These are phyloP conservation scores for Ogataea populi-albae DNA, from an alignment of 805 yeast species.

Conservation along the genomic window DNA sequence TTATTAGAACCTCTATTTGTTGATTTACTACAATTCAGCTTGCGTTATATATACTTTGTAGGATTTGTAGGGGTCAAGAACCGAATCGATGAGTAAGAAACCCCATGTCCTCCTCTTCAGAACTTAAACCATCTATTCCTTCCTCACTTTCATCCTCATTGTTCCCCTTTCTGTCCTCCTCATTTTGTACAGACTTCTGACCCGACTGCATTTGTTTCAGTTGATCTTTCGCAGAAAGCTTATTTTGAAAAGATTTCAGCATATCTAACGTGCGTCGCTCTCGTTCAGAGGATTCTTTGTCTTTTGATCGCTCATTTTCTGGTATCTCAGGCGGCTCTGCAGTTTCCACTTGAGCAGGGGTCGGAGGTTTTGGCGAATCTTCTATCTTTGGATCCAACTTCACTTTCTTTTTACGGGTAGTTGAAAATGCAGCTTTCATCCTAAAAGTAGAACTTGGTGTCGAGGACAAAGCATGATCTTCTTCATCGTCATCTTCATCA, in stretches of 20 bases:
- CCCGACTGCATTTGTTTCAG: background rate
- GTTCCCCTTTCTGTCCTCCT: constrained; percentile 3
- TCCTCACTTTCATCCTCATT: constrained; percentile 9
- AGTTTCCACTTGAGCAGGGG: constrained; percentile 2
- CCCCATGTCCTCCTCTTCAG: constrained; percentile 16
- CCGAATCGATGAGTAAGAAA: constrained; percentile 18
- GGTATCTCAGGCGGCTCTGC: background rate
- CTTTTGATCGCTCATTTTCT: background rate
- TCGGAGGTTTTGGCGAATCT: background rate
- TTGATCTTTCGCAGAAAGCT: constrained; percentile 1
- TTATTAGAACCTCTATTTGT: constrained; percentile 2
- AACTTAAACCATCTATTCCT: constrained; percentile 14
- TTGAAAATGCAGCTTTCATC: constrained; percentile 37
- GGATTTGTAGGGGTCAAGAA: too few species aligned
- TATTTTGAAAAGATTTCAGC: constrained; percentile 1
- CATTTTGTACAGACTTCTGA: background rate
- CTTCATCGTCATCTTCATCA: constrained; percentile 13
- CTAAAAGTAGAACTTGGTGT: constrained; percentile 24
- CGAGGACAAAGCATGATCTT: constrained; percentile 42
- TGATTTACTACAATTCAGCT: constrained; percentile 4
- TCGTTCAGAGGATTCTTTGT: constrained; percentile 1
- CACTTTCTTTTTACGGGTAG: background rate
- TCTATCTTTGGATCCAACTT: background rate
- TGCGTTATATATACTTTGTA: too few species aligned
- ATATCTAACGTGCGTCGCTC: constrained; percentile 2